Percentiles rank a stretch among this genome's conserved stretches.
phyloP scores from a whole-genome alignment of 2,329 filamentous ascomycete species.

The Alternaria angustiovoidea region DNA sequence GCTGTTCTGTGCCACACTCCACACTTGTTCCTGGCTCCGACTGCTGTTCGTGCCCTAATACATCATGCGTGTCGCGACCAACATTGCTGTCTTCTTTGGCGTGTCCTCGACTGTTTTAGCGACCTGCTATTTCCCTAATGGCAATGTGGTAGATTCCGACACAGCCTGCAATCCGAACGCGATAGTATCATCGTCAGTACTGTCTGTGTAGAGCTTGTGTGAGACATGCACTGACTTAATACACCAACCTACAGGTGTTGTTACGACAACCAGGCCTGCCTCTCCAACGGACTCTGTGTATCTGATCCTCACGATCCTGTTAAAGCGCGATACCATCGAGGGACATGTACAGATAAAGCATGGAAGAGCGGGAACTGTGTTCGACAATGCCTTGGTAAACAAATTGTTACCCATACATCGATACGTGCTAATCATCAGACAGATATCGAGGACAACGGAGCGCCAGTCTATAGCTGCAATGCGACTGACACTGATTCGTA shows the following conservation, averaged over 20 bases:
- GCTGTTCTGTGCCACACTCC: not conserved
- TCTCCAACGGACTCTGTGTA: conserved; percentile 43
- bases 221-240: not conserved
- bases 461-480: conserved; percentile 38
- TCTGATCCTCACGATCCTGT: conserved; percentile 33
- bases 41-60: not conserved
- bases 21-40: not conserved
- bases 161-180: conserved; percentile 28
- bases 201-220: not conserved
- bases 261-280: conserved; percentile 39
- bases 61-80: not conserved
- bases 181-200: conserved; percentile 23
- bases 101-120: conserved; percentile 14
- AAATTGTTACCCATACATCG: not conserved
- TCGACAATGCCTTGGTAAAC: conserved; percentile 30
- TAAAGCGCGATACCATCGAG: conserved; percentile 31
- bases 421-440: conserved; percentile 6
- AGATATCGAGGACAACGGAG: conserved; percentile 35
- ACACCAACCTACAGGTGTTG: conserved; percentile 22
- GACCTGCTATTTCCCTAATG: conserved; percentile 30
- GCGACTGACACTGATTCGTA: conserved; percentile 33
- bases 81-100: not conserved
- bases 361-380: conserved; percentile 39
- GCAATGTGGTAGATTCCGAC: conserved; percentile 14
- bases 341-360: conserved; percentile 37